phyloP scores from a whole-genome alignment of 2,329 filamentous ascomycete species.

The Xylaria sp. region DNA sequence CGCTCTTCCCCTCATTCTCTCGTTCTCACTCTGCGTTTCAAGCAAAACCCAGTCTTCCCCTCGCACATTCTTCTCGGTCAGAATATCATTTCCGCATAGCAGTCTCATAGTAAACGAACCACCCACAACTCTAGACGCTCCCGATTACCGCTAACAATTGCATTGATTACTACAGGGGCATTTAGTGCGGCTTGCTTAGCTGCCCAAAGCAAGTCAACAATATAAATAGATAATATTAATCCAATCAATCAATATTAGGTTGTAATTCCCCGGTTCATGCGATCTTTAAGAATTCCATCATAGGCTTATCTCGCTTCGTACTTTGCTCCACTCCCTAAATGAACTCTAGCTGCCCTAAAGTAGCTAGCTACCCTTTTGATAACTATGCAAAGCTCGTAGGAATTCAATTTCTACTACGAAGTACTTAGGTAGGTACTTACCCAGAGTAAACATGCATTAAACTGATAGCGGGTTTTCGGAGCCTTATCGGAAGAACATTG shows the following conservation, averaged over 20 bases:
- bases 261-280: conserved; percentile 37
- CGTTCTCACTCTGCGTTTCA: neutral
- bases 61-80: conserved; percentile 24
- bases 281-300: conserved; percentile 11
- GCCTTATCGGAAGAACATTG: conserved; percentile 6
- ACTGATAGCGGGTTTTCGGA: conserved; percentile 10
- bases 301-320: conserved; percentile 33
- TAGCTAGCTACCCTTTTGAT: conserved; percentile 12
- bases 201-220: conserved; percentile 19
- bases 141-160: conserved; percentile 4
- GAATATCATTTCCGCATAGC: conserved; percentile 18
- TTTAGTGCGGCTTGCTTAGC: conserved; percentile 8
- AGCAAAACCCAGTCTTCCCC: conserved; percentile 20
- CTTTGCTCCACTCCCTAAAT: conserved; percentile 22
- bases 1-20: neutral
- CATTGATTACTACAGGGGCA: conserved; percentile 36
- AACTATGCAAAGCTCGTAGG: conserved; percentile 1
- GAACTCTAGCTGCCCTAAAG: conserved; percentile 10
- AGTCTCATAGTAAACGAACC: neutral
- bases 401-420: conserved; percentile 30
- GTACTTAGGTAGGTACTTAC: neutral
- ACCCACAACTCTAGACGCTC: neutral
- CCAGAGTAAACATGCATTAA: neutral
- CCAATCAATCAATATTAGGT: conserved; percentile 28
- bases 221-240: conserved; percentile 38